These are phyloP conservation scores for Boletus tomentosulus DNA, from an alignment of 768 basidiomycete genomes.

Conservation along the genomic window DNA sequence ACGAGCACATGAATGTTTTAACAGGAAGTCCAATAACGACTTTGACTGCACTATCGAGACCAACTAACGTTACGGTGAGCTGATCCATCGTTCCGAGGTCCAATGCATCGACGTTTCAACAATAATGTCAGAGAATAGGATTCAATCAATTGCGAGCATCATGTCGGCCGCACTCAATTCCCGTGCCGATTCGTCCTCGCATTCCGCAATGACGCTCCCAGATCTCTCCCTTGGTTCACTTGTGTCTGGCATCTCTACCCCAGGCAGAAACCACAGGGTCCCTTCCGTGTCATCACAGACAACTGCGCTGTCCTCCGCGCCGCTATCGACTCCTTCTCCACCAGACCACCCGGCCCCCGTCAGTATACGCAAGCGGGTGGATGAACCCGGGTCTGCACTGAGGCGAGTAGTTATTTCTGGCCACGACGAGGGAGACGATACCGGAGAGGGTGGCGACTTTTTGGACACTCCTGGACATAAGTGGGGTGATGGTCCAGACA, in stretches of 20 bases:
- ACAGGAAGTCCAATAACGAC: neutral
- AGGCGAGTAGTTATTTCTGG: slow-evolving; percentile 35
- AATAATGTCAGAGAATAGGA: neutral
- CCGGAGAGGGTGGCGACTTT: slow-evolving; percentile 40
- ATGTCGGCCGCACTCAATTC: slow-evolving; percentile 44
- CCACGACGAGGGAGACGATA: slow-evolving; percentile 36
- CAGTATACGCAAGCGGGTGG: slow-evolving; percentile 36
- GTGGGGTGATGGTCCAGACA: slow-evolving; percentile 49
- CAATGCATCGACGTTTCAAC: neutral
- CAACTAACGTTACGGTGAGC: slow-evolving; percentile 9
- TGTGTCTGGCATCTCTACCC: slow-evolving; percentile 50
- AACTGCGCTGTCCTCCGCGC: slow-evolving; percentile 50
- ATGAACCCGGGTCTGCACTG: slow-evolving; percentile 38
- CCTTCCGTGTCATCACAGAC: slow-evolving; percentile 50
- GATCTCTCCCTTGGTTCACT: slow-evolving; percentile 61
- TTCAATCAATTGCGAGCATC: neutral
- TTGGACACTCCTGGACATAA: slow-evolving; percentile 53
- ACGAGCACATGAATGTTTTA: slow-evolving; percentile 1
- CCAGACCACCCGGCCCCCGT: slow-evolving; percentile 28
- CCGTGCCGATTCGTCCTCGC: slow-evolving; percentile 39
- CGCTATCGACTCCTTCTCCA: slow-evolving; percentile 49
- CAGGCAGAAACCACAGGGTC: slow-evolving; percentile 40
- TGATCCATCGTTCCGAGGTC: neutral
- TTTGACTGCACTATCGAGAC: neutral
- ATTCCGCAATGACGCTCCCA: slow-evolving; percentile 45